A percentile compares a stretch with the other conserved stretches of the same genome.
Evolutionary conservation across 2,329 filamentous ascomycete genomes (phyloP).

Genomic region (Talaromyces sp.): DNA sequence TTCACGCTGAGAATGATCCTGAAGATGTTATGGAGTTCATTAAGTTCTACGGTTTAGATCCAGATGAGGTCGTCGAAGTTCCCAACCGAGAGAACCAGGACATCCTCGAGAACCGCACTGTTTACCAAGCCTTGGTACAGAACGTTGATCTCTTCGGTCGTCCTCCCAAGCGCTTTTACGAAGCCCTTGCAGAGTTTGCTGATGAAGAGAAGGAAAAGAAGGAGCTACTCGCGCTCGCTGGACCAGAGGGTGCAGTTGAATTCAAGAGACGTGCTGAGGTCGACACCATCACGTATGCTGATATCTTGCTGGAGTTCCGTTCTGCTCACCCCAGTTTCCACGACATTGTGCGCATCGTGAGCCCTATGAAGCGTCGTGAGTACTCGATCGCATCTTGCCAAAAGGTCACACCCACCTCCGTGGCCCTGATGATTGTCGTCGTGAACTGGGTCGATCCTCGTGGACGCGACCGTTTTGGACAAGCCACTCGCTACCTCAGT

Average conservation of each 20-base stretch:
- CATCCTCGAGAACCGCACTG: slow-evolving; percentile 79
- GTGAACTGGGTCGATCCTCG: slow-evolving; percentile 90
- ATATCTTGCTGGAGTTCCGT: slow-evolving; percentile 81
- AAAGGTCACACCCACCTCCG: slow-evolving; percentile 83
- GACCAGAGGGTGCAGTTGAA: slow-evolving; percentile 75
- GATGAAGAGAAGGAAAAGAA: slow-evolving; percentile 77
- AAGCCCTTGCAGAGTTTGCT: slow-evolving; percentile 81
- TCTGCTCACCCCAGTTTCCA: slow-evolving; percentile 86
- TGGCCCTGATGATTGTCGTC: slow-evolving; percentile 93
- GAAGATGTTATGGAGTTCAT: slow-evolving; percentile 80
- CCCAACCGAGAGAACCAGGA: slow-evolving; percentile 73
- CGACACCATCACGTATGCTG: slow-evolving; percentile 86
- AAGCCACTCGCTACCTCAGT: slow-evolving; percentile 87
- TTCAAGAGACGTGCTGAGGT: slow-evolving; percentile 91
- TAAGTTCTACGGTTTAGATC: slow-evolving; percentile 77
- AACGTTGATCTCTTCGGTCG: slow-evolving; percentile 96
- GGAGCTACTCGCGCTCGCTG: slow-evolving; percentile 70
- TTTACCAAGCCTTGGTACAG: slow-evolving; percentile 85
- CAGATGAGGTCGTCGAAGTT: slow-evolving; percentile 83
- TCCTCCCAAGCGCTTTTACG: slow-evolving; percentile 97
- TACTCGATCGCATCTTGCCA: slow-evolving; percentile 99
- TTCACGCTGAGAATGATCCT: slow-evolving; percentile 90
- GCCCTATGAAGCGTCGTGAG: slow-evolving; percentile 90
- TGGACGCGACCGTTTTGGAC: slow-evolving; percentile 84
- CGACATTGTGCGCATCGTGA: slow-evolving; percentile 82